These are phyloP conservation scores for Sporothrix luriei DNA, from an alignment of 2,329 filamentous ascomycete species.

Conservation along the genomic window DNA sequence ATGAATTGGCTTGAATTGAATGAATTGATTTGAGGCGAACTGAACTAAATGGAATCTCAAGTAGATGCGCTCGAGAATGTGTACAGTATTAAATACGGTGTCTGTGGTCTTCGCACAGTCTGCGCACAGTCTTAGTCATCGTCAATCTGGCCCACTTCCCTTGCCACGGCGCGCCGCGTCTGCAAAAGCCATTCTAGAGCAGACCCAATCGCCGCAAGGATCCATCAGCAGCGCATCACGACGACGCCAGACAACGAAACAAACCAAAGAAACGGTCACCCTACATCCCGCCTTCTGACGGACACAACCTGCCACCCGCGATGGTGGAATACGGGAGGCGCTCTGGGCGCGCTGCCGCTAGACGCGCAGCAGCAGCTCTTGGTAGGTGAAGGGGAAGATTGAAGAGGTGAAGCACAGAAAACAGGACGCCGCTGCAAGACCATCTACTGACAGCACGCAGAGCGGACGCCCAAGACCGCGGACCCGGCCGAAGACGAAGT, in stretches of 20 bases:
- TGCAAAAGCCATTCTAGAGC: neutral
- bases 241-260: neutral
- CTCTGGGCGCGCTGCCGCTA: slow-evolving; percentile 50
- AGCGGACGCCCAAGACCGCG: slow-evolving; percentile 52
- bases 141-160: neutral
- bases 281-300: neutral
- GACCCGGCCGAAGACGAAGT: slow-evolving; percentile 51
- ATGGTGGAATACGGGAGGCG: slow-evolving; percentile 43
- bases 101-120: neutral
- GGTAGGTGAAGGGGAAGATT: slow-evolving; percentile 41
- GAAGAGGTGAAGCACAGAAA: neutral
- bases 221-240: neutral
- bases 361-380: slow-evolving; percentile 49
- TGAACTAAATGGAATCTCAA: too few relatives aligned
- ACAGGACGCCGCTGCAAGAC: neutral
- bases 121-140: neutral
- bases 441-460: slow-evolving; percentile 40
- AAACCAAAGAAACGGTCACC: neutral
- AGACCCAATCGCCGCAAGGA: neutral
- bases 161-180: neutral
- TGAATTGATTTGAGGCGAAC: too few relatives aligned
- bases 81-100: neutral
- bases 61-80: too few relatives aligned
- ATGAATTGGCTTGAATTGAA: too few relatives aligned
- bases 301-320: neutral